These are phyloP conservation scores for Apiospora phragmitis DNA, from an alignment of 2,329 filamentous ascomycete genomes.

Conservation along the genomic window DNA sequence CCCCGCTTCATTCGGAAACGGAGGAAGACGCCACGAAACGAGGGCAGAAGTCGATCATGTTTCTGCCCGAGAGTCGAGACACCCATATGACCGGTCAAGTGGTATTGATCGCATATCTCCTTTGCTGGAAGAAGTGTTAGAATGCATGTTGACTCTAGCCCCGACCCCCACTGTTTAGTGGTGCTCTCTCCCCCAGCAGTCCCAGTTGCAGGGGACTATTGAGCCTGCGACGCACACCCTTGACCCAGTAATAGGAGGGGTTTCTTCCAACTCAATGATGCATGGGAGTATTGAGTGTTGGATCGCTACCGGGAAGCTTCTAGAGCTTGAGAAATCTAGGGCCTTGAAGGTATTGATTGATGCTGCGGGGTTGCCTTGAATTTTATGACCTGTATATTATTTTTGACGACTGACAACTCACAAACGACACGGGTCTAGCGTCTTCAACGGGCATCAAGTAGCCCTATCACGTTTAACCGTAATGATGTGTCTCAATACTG, in stretches of 20 bases:
- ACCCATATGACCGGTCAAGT: conserved; percentile 2
- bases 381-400: neutral
- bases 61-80: neutral
- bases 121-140: neutral
- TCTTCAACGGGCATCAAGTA: neutral
- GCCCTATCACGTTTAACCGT: neutral
- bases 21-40: neutral
- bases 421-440: neutral
- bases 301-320: too few species aligned
- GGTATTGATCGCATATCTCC: neutral
- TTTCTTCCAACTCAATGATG: neutral
- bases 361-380: neutral
- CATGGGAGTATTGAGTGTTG: neutral
- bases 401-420: neutral
- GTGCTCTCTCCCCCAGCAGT: too few species aligned
- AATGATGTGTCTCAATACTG: neutral
- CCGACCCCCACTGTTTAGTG: neutral
- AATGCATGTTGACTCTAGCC: neutral
- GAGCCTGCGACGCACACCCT: neutral
- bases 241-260: too few species aligned
- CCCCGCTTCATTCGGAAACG: neutral
- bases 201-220: neutral
- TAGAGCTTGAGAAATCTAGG: neutral
- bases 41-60: neutral
- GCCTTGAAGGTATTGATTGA: neutral